Evolutionary conservation across 768 basidiomycete genomes (phyloP).

Genomic region (Boletus eberwhitei): DNA sequence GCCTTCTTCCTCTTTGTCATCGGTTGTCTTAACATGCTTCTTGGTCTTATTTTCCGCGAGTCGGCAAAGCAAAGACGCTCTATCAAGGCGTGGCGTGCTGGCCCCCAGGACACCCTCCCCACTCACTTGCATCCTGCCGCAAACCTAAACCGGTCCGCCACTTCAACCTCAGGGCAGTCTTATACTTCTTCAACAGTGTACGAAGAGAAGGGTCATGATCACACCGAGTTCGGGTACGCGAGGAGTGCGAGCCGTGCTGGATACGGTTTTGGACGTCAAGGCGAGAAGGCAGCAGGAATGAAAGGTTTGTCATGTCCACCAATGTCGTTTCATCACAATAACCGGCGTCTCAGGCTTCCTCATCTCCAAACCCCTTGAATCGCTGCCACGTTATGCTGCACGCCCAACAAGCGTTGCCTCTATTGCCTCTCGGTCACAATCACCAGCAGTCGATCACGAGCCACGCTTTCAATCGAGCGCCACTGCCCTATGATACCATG

Average conservation of each 20-base stretch:
- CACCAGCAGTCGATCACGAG: conserved; percentile 14
- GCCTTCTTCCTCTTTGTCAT: conserved; percentile 91
- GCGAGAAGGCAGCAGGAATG: conserved; percentile 66
- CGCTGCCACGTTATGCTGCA: conserved; percentile 56
- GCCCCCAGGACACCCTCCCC: conserved; percentile 50
- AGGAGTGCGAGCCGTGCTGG: conserved; percentile 41
- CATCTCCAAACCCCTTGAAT: conserved; percentile 59
- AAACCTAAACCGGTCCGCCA: conserved; percentile 23
- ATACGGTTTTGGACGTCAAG: conserved; percentile 78
- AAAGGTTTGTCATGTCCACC: conserved; percentile 39
- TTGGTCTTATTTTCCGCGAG: conserved; percentile 70
- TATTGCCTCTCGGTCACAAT: conserved; percentile 22
- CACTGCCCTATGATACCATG: conserved; percentile 25
- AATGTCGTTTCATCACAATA: conserved; percentile 1
- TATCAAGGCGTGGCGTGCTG: conserved; percentile 60
- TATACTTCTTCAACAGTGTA: conserved; percentile 27
- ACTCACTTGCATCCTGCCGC: conserved; percentile 32
- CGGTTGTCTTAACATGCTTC: conserved; percentile 84
- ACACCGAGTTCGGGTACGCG: conserved; percentile 20
- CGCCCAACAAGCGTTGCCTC: conserved; percentile 31
- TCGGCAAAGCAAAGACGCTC: conserved; percentile 60
- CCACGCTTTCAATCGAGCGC: conserved; percentile 28
- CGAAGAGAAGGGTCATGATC: conserved; percentile 27
- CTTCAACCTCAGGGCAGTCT: conserved; percentile 24
- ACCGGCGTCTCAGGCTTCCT: conserved; percentile 41